Base-by-base conservation (phyloP, 306 rosid genomes). In the Nissolia schottii region DNA sequence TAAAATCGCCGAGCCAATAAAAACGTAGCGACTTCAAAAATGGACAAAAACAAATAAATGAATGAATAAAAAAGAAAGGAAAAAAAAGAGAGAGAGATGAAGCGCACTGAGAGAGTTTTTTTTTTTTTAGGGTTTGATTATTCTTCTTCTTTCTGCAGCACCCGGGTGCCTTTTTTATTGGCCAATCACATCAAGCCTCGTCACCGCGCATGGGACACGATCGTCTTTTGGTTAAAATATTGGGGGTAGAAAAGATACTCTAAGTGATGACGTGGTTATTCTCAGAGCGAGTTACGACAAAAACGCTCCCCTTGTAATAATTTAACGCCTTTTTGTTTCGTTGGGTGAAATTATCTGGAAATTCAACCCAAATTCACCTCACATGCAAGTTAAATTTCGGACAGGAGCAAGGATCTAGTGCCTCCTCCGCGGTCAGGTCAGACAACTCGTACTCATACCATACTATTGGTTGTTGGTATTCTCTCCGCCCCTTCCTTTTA, bases 291-390 rank as follows among this genome's bases (percentile, higher is more conserved):
- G 61, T 53, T 19, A 62, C 81, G 81, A 77, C 77, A 77, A 58
- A 58, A 60, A 41, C 46, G 15, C 62, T 70, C 37, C 37, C 37
- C 51, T 53, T 29, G 41, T 40, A 38, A 31, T 62, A 51, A 50
- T 77, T 67, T 59, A 50, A 77, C 65, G 27, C 64, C 38, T 70
- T 77, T 50, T n/a, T 27, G 50, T 37, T 54, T 38, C 8, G 64
- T 72, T 67, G 14, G 77, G 78, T 89, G 84, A 87, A 85, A 89
- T 87, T 85, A 58, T 75, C 73, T 75, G 56, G 77, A 83, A 85
- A 87, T 89, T 83, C 87, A 83, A 74, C 78, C 77, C 77, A 89
- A 89, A 89, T 89, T 83, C 90, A 75, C 70, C 80, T 45, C 43
- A 81, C 80, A 89, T 82, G 84, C 72, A 56, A 77, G 67, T 69